Percentiles rank a stretch among this genome's conserved stretches.
Evolutionary conservation across 2,329 filamentous ascomycete genomes (phyloP).

Genomic region (Epichloe aotearoae): DNA sequence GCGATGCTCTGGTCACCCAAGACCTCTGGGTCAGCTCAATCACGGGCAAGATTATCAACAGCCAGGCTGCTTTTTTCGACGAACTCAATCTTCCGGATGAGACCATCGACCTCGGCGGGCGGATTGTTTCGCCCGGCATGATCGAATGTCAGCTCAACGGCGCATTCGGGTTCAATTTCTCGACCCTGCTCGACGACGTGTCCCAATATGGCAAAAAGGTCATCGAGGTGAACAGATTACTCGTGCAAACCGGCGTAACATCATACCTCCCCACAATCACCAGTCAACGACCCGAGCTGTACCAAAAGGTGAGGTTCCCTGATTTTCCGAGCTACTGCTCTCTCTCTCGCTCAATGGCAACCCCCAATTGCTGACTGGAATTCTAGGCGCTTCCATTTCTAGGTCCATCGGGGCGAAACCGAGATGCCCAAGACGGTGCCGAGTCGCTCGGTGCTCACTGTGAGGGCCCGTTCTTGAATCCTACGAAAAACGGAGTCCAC

Average conservation of each 20-base stretch:
- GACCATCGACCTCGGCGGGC: conserved; percentile 66
- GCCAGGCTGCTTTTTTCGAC: conserved; percentile 54
- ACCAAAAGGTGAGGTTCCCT: conserved; percentile 47
- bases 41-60: conserved; percentile 70
- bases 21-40: conserved; percentile 82
- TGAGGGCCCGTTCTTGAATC: conserved; percentile 79
- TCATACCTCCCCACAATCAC: conserved; percentile 78
- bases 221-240: conserved; percentile 52
- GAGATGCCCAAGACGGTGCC: conserved; percentile 54
- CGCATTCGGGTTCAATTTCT: conserved; percentile 88
- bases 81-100: conserved; percentile 56
- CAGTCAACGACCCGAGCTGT: conserved; percentile 68
- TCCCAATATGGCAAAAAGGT: conserved; percentile 61
- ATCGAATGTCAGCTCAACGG: conserved; percentile 91
- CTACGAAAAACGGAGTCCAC: conserved; percentile 78
- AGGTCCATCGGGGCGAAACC: conserved; percentile 50
- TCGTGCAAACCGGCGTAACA: conserved; percentile 73
- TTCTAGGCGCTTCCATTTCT: conserved; percentile 57
- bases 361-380: not conserved
- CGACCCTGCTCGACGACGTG: conserved; percentile 56
- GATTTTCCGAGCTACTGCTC: not conserved
- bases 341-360: not conserved
- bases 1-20: conserved; percentile 52
- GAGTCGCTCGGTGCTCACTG: conserved; percentile 84
- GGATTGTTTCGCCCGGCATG: conserved; percentile 72